Evolutionary conservation across 371 early-diverging fungal genomes (phyloP).

Genomic region (Rhizopus delemar): DNA sequence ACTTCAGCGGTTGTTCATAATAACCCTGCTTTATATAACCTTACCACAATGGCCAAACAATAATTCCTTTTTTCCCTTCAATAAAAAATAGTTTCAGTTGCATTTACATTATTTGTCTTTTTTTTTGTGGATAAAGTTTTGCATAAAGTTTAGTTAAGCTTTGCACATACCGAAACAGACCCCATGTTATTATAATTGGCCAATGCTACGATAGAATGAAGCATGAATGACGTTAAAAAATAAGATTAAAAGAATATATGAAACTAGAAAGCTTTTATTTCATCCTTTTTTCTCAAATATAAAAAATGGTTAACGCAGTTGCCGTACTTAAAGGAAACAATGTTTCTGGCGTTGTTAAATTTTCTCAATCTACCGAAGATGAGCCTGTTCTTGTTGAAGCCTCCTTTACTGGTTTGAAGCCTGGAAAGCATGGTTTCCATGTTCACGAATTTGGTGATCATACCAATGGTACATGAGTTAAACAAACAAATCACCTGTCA

Average conservation of each 20-base stretch:
- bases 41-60: slow-evolving; percentile 1
- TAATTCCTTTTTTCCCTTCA: background rate
- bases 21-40: background rate
- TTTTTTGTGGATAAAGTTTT: too few species aligned
- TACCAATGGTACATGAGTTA: slow-evolving; percentile 62
- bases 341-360: slow-evolving; percentile 74
- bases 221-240: background rate
- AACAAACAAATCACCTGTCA: background rate
- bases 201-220: too few species aligned
- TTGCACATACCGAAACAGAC: too few species aligned
- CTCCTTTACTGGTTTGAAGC: slow-evolving; percentile 66
- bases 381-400: slow-evolving; percentile 65
- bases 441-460: slow-evolving; percentile 85
- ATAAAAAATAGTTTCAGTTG: too few species aligned
- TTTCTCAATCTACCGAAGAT: slow-evolving; percentile 72
- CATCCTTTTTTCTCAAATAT: slow-evolving; percentile 10
- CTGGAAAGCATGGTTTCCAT: slow-evolving; percentile 93
- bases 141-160: too few species aligned
- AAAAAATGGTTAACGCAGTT: slow-evolving; percentile 75
- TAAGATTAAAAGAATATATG: background rate
- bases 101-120: background rate
- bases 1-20: background rate
- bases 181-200: too few species aligned
- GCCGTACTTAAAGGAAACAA: slow-evolving; percentile 67
- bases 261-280: slow-evolving; percentile 19